Evolutionary conservation across 2,329 filamentous ascomycete species (phyloP).

Genomic region (Tricladium varicosporioides): DNA sequence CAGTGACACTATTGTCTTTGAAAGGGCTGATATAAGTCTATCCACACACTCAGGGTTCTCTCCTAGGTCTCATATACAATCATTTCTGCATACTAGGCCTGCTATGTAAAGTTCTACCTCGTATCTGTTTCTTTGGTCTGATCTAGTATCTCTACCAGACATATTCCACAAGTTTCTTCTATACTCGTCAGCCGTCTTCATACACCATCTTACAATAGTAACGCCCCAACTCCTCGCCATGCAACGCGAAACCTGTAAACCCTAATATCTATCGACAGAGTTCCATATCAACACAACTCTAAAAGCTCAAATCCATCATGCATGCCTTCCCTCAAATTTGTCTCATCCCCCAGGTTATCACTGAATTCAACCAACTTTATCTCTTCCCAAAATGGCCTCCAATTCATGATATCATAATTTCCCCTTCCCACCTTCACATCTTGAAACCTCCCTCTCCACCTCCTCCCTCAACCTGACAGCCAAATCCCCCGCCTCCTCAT

Average conservation of each 20-base stretch:
- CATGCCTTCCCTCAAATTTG: background rate
- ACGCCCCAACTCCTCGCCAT: background rate
- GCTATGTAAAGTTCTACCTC: no score
- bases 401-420: constrained; percentile 20
- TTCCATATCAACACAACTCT: background rate
- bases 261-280: background rate
- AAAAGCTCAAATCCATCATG: background rate
- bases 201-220: background rate
- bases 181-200: background rate
- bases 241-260: background rate
- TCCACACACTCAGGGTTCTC: no score
- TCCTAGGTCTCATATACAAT: no score
- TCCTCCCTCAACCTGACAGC: constrained; percentile 53
- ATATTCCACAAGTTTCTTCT: background rate
- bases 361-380: no score
- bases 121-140: no score
- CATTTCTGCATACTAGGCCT: no score
- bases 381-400: no score
- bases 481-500: constrained; percentile 65
- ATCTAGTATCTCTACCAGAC: background rate
- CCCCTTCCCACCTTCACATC: constrained; percentile 17
- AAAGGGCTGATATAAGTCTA: no score
- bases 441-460: constrained; percentile 46
- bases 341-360: no score
- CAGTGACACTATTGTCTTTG: no score